Percentiles rank a stretch among this genome's conserved stretches.
Evolutionary conservation across 306 rosid genomes (phyloP).

Genomic region (Biancaea sappan): DNA sequence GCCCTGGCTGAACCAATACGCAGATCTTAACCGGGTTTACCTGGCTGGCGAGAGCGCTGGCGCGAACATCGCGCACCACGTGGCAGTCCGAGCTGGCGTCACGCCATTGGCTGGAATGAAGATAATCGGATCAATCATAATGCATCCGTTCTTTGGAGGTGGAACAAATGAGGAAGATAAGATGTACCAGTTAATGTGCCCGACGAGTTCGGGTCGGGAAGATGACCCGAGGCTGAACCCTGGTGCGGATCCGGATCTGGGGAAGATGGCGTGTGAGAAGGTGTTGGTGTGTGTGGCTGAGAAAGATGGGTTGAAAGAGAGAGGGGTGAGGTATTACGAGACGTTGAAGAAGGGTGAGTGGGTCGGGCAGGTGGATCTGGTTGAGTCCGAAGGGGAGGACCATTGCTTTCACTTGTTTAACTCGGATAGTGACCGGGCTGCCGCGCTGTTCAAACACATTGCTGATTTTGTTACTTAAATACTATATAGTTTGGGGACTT

Average conservation of each 20-base stretch:
- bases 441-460: neutral
- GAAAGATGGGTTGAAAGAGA: constrained; percentile 36
- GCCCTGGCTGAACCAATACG: constrained; percentile 30
- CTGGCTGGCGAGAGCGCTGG: constrained; percentile 39
- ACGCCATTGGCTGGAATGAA: constrained; percentile 1
- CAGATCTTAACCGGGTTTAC: constrained; percentile 32
- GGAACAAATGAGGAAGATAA: constrained; percentile 16
- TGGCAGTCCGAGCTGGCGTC: constrained; percentile 31
- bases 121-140: constrained; percentile 14
- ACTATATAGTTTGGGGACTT: too few relatives aligned
- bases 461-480: constrained; percentile 19
- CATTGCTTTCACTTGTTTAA: constrained; percentile 33
- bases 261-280: constrained; percentile 19
- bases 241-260: constrained; percentile 21
- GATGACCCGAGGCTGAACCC: constrained; percentile 38
- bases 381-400: constrained; percentile 33
- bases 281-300: constrained; percentile 39
- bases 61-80: constrained; percentile 36
- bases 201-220: constrained; percentile 17
- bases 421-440: neutral
- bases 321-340: constrained; percentile 29
- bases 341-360: constrained; percentile 26
- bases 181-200: constrained; percentile 27
- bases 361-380: constrained; percentile 25
- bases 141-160: constrained; percentile 39